phyloP scores from a whole-genome alignment of 1,284 basidiomycete genomes.

The Puccinia horiana region DNA sequence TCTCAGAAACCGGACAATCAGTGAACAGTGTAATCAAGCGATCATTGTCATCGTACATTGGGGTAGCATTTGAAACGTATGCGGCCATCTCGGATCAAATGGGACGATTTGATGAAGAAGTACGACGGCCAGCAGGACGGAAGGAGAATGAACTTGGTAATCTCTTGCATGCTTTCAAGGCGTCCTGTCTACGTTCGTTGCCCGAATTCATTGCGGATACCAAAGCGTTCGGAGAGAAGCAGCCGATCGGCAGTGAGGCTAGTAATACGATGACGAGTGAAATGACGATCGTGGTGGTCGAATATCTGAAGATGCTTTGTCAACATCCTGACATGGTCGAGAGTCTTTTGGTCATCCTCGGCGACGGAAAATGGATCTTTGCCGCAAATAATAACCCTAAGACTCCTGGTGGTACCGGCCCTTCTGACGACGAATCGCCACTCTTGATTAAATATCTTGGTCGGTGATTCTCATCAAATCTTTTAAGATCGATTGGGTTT shows the following conservation, averaged over 20 bases:
- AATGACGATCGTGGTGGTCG: conserved; percentile 54
- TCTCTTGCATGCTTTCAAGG: conserved; percentile 55
- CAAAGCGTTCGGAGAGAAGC: conserved; percentile 53
- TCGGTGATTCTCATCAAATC: conserved; percentile 25
- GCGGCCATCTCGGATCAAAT: conserved; percentile 51
- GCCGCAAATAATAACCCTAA: conserved; percentile 42
- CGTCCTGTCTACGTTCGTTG: conserved; percentile 55
- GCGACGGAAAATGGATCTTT: conserved; percentile 57
- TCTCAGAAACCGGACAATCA: conserved; percentile 52
- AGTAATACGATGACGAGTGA: conserved; percentile 52
- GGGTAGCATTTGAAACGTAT: conserved; percentile 55
- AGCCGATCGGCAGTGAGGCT: conserved; percentile 51
- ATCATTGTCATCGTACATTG: conserved; percentile 53
- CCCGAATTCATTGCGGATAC: conserved; percentile 56
- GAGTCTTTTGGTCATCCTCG: conserved; percentile 54
- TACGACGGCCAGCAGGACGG: conserved; percentile 52
- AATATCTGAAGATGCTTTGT: conserved; percentile 55
- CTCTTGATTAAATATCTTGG: conserved; percentile 52
- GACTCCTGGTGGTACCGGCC: neutral
- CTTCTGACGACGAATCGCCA: conserved; percentile 49
- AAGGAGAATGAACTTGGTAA: conserved; percentile 57
- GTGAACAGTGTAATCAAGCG: conserved; percentile 56
- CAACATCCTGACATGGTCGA: conserved; percentile 55
- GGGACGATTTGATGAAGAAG: conserved; percentile 54
- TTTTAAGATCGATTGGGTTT: neutral